A percentile compares a stretch with the other conserved stretches of the same genome.
These are phyloP conservation scores for Boletus sp. DNA, from an alignment of 768 basidiomycete species.

Conservation along the genomic window DNA sequence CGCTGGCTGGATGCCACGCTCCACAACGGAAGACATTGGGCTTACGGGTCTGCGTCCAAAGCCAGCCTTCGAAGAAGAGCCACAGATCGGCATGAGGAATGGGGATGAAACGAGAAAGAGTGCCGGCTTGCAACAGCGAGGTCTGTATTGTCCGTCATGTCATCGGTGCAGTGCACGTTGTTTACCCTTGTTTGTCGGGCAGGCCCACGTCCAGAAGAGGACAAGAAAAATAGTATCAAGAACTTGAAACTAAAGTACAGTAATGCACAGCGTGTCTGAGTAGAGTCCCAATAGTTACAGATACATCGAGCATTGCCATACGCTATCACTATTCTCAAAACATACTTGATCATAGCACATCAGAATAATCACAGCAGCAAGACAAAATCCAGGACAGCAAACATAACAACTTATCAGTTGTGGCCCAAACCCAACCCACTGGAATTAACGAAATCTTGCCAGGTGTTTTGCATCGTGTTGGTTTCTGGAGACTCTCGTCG, in stretches of 20 bases:
- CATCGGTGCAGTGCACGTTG: constrained; percentile 8
- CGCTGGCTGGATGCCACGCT: constrained; percentile 7
- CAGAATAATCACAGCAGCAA: constrained; percentile 9
- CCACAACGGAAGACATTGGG: not conserved
- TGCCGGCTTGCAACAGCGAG: not conserved
- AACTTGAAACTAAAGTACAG: constrained; percentile 12
- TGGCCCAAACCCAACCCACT: constrained; percentile 25
- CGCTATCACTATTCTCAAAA: constrained; percentile 6
- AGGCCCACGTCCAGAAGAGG: not conserved
- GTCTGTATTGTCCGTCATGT: constrained; percentile 5
- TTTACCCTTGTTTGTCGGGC: constrained; percentile 26
- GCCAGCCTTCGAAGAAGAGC: constrained; percentile 49
- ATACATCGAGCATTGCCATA: constrained; percentile 10
- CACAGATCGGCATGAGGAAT: constrained; percentile 54
- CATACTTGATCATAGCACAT: constrained; percentile 10
- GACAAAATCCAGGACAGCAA: constrained; percentile 1
- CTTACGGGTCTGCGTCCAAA: constrained; percentile 47
- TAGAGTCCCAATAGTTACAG: constrained; percentile 19
- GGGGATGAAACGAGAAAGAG: not conserved
- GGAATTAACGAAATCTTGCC: constrained; percentile 58
- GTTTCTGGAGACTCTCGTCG: constrained; percentile 51
- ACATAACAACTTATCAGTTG: constrained; percentile 5
- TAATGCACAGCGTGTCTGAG: constrained; percentile 4
- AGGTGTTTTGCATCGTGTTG: constrained; percentile 57
- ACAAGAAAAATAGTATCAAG: not conserved